Evolutionary conservation across 257 asterid species (phyloP), one percentile per base, ranked within the genome.

Genomic region (Solanum sparsipilum): DNA sequence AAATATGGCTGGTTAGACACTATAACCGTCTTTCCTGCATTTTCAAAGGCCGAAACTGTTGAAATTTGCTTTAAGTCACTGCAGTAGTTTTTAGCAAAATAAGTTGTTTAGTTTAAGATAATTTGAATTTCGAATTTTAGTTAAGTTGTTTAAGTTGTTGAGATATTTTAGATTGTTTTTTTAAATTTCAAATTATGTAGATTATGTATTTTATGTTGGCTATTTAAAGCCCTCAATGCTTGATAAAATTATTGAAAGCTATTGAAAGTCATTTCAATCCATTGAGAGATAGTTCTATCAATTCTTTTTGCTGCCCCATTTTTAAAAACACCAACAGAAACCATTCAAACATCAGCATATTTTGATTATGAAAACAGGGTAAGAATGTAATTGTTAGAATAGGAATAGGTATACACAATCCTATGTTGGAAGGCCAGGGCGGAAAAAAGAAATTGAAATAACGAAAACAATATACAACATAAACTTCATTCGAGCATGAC

Each of bases 1-100:
- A 96, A 96, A 89, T 92, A 96, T 70, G 99, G 99, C 93, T 97
- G 99, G 92, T 96, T 97, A 85, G 99, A 97, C 41, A 97, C 89
- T 89, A 97, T 96, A 87, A 95, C 91, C 2, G 98, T 93, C 92
- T 94, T 96, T 88, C 98, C 99, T 96, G 98, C 90, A 91, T 46
- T 86, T 58, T 86, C 52, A 76, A 88, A 88, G 85, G 38, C 48
- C 5, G 11, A 82, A 81, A 21, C 68, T n/a, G 32, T 29, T 46
- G 68, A 29, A 46, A 48, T 25, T 0, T 18, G 4, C 63, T 56
- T 56, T 6, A 56, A 56, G 63, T 56, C 63, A 56, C n/a, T 56
- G 63, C n/a, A 48, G 23, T 16, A 52, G 0, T 52, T 44, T 44
- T 44, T 44, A 44, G 52, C 52, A 44, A 44, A 44, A 44, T 44